Percentiles rank a stretch among this genome's conserved stretches.
Conservation (phyloP, 192 early-diverging fungal species). For the Podila verticillata region DNA sequence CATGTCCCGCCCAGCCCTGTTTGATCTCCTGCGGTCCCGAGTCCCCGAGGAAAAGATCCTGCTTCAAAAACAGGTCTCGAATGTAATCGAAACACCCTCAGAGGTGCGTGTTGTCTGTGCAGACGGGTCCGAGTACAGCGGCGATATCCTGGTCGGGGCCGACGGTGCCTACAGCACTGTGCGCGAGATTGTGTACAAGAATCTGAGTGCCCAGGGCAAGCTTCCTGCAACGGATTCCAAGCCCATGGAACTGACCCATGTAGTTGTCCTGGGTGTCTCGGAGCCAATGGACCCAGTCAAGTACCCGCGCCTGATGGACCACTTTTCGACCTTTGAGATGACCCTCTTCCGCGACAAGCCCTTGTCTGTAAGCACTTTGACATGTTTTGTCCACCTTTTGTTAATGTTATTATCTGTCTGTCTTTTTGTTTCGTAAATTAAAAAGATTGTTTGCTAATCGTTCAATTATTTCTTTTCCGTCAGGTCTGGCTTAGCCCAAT, state of each 20-base stretch:
- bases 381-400: background rate
- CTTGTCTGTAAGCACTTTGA: constrained; percentile 19
- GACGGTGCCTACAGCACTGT: constrained; percentile 34
- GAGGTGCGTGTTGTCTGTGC: constrained; percentile 13
- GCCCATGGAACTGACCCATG: constrained; percentile 13
- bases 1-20: constrained; percentile 31
- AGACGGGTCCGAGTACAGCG: constrained; percentile 19
- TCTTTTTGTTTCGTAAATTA: no score
- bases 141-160: constrained; percentile 34
- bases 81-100: constrained; percentile 5
- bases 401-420: no score
- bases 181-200: constrained; percentile 22
- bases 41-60: constrained; percentile 16
- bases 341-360: constrained; percentile 2
- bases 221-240: constrained; percentile 8
- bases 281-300: constrained; percentile 4
- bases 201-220: background rate
- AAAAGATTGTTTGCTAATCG: no score
- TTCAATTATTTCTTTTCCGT: background rate
- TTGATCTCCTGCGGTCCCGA: constrained; percentile 15
- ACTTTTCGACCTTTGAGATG: constrained; percentile 26
- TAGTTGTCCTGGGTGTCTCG: constrained; percentile 30
- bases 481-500: constrained; percentile 30
- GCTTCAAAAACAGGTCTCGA: constrained; percentile 14
- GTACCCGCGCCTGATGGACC: constrained; percentile 4